Evolutionary conservation across 768 basidiomycete species (phyloP).

Genomic region (Xanthoconium purpureum): DNA sequence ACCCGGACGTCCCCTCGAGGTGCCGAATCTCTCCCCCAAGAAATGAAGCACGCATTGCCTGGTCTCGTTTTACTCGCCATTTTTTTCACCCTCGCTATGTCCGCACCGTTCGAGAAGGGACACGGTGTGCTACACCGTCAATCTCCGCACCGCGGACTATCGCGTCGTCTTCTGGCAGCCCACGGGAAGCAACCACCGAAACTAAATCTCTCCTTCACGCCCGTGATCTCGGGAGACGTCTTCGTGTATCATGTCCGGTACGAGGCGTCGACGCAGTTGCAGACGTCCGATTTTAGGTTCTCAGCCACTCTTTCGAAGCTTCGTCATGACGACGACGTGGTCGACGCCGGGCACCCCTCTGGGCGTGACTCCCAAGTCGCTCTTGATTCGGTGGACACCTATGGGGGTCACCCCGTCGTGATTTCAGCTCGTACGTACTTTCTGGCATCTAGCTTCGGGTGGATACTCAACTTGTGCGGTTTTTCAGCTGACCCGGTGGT

Average conservation of each 20-base stretch:
- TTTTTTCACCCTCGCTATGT: neutral
- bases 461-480: neutral
- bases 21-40: neutral
- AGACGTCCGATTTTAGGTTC: neutral
- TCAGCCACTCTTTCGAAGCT: constrained; percentile 2
- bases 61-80: neutral
- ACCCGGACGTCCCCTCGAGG: neutral
- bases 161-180: neutral
- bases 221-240: neutral
- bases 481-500: neutral
- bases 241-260: neutral
- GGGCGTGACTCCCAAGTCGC: neutral
- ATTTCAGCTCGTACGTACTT: constrained; percentile 1
- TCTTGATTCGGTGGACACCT: neutral
- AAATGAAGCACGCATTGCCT: neutral
- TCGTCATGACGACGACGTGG: neutral
- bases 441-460: neutral
- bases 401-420: neutral
- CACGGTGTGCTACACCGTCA: neutral
- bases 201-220: constrained; percentile 4
- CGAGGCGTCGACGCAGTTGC: neutral
- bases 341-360: neutral
- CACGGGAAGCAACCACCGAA: neutral
- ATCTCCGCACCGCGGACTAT: constrained; percentile 4
- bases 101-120: constrained; percentile 2